Base-by-base conservation (phyloP, 192 early-diverging fungal species). In the Coemansia sp. region DNA sequence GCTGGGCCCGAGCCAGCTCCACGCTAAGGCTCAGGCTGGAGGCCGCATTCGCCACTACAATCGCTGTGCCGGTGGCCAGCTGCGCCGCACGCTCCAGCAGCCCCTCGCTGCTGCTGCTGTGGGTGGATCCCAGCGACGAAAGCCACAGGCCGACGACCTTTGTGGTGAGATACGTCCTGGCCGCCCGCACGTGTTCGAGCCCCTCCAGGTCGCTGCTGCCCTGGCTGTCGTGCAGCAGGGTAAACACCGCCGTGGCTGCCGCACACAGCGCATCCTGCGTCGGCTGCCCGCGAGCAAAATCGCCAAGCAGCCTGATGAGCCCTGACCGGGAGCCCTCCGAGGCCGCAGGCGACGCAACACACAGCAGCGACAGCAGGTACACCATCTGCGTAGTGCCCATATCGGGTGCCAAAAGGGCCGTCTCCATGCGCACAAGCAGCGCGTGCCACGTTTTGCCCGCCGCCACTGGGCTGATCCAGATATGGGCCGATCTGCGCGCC, bases 371-470 rank as follows among this genome's bases (percentile, higher is more conserved):
- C 14, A 74, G 59, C 34, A 36, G 24, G 54, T 66, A 65, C 5
- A 50, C 59, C 24, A 14, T 34, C 9, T 10, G 46, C n/a, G 27
- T 27, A n/a, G 24, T n/a, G 21, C 27, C 8, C 11, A 33, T 17
- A n/a, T 35, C 53, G 4, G 57, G 27, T 40, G 34, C 53, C 11
- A 21, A 48, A 0, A 59, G n/a, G 11, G 37, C 48, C 1, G 27
- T 41, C 21, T 35, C 69, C 33, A 73, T 48, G 27, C 65, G 68
- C 53, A 40, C 17, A 13, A 56, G 29, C 17, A 81, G 41, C 8
- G 68, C 48, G 3, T 57, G 56, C 79, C 79, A 82, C 3, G 70
- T 65, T 4, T 57, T 62, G 34, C 56, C 19, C 0, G 71, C 68
- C 2, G 59, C 72, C 2, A 42, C 17, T 27, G 57, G 31, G 6